Evolutionary conservation across 768 basidiomycete genomes (phyloP), one percentile per base, ranked within the genome.

Genomic region (Phlebiopsis flavidoalba): DNA sequence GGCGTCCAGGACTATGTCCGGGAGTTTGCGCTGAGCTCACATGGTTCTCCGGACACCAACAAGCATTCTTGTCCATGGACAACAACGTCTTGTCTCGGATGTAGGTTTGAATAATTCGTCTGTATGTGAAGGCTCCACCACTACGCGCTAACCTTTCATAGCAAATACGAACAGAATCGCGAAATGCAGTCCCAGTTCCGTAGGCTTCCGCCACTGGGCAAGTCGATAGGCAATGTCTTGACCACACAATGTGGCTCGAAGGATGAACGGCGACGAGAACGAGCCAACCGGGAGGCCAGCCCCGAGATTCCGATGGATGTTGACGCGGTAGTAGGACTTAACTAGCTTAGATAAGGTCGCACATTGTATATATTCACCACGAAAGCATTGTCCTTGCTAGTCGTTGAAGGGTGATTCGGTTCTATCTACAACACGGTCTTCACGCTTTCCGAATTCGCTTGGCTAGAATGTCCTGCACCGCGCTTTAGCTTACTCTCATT

Each of bases 401-500:
- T 43, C 17, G 37, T 12, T 17, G 40, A 2, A 12, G 40, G 40
- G 12, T 43, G 3, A 17, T 12, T 12, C 2, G 17, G 11, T n/a
- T 33, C 33, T 36, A 19, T 17, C 12, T 17, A 14, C 24, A 14
- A 6, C 40, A 43, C 33, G 22, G 62, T 17, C 14, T 35, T n/a
- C 60, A 65, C n/a, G 61, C 55, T 19, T n/a, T 58, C 57, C 1
- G 26, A 17, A 45, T 73, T 69, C n/a, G n/a, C 65, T 72, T 77
- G 8, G 79, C 77, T 24, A 98, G 73, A 46, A 97, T 91, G 51
- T 87, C 87, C 65, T 90, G 79, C 8, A 98, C 94, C n/a, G 26
- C 94, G 82, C 54, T 79, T 77, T 15, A 97, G 82, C 70, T 98
- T 98, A 57, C 75, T 77, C 21, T 84, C 84, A 65, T 97, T 97